Evolutionary conservation across 257 asterid genomes (phyloP).

Genomic region (Cinchona pubescens): DNA sequence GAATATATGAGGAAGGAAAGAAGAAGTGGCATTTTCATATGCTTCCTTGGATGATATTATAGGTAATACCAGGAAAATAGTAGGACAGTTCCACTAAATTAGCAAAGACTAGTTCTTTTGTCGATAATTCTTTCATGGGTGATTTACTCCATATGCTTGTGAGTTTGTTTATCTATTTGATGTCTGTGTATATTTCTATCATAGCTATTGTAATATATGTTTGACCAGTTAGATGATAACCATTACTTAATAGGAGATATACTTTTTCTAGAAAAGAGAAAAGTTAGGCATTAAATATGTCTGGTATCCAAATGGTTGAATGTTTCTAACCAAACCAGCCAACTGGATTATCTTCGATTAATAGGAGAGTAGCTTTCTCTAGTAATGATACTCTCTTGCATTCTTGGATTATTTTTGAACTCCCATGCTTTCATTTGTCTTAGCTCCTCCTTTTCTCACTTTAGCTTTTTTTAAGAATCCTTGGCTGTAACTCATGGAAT

Average conservation of each 20-base stretch:
- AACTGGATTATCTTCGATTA: too few species aligned
- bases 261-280: not conserved
- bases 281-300: not conserved
- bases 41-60: conserved; percentile 2
- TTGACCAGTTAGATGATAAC: not conserved
- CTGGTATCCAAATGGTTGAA: not conserved
- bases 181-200: not conserved
- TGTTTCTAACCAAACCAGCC: not conserved
- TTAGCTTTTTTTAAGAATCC: not conserved
- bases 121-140: not conserved
- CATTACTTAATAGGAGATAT: not conserved
- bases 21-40: not conserved
- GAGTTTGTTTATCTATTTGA: not conserved
- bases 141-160: not conserved
- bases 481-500: not conserved
- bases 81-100: not conserved
- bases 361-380: too few species aligned
- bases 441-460: not conserved
- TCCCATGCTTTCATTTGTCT: not conserved
- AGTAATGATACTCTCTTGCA: not conserved
- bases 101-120: not conserved
- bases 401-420: not conserved
- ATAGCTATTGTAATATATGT: not conserved
- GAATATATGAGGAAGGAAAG: not conserved
- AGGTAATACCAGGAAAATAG: not conserved